phyloP scores from a whole-genome alignment of 225 moss, liverwort and hornwort species.

The Takakia lepidozioides region DNA sequence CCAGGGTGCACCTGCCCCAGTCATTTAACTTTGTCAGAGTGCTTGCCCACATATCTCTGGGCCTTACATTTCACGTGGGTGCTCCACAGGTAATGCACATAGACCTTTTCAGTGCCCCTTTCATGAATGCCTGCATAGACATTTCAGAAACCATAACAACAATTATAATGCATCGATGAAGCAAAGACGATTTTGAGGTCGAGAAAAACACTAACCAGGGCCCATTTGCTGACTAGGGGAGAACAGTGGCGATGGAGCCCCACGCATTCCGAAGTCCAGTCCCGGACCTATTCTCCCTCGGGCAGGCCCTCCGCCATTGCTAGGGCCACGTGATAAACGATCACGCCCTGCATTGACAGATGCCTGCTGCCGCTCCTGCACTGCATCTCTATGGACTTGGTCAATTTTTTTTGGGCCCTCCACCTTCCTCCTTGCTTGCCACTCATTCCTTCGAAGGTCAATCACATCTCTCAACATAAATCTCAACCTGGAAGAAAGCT shows the following conservation, averaged over 20 bases:
- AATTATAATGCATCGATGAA: no score
- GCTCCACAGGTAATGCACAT: no score
- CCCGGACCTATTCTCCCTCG: conserved; percentile 58
- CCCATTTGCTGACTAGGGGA: conserved; percentile 53
- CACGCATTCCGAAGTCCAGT: conserved; percentile 69
- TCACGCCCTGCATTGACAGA: conserved; percentile 56
- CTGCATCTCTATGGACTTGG: conserved; percentile 92
- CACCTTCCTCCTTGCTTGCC: conserved; percentile 95
- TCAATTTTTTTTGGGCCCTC: conserved; percentile 98
- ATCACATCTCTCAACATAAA: conserved; percentile 96
- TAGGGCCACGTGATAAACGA: conserved; percentile 58
- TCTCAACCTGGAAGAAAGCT: conserved; percentile 76
- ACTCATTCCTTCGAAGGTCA: conserved; percentile 74
- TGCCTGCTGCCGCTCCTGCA: conserved; percentile 83
- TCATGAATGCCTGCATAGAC: no score
- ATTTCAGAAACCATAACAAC: no score
- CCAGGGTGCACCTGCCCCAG: conserved; percentile 33
- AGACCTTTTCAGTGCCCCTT: no score
- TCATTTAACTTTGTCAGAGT: neutral
- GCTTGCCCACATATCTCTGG: neutral
- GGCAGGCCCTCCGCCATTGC: conserved; percentile 45
- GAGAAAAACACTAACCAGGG: conserved; percentile 51
- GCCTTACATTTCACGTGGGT: no score
- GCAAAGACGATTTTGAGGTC: no score
- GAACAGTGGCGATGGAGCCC: conserved; percentile 67